Conservation (phyloP, 192 early-diverging fungal genomes). For the Backusella tarrabulga region DNA sequence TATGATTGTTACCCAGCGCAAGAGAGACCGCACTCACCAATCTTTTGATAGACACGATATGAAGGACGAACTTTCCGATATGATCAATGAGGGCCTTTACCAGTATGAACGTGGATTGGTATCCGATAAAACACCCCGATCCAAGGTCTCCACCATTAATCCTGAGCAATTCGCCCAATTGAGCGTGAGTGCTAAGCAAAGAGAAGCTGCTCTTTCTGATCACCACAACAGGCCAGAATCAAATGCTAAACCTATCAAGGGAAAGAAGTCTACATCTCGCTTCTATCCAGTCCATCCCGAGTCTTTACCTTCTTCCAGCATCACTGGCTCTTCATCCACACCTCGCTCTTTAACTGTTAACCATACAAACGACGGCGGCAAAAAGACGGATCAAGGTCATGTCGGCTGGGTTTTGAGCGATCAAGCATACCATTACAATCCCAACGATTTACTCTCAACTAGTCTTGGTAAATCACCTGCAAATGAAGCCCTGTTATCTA, state of each 20-base stretch:
- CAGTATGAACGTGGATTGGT: constrained; percentile 75
- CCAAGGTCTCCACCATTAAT: constrained; percentile 63
- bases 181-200: constrained; percentile 36
- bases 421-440: constrained; percentile 64
- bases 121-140: constrained; percentile 34
- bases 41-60: constrained; percentile 77
- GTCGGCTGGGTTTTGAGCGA: constrained; percentile 78
- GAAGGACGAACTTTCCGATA: constrained; percentile 83
- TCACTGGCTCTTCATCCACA: constrained; percentile 6
- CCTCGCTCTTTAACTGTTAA: constrained; percentile 20
- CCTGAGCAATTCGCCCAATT: constrained; percentile 58
- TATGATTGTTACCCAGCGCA: constrained; percentile 88
- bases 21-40: constrained; percentile 67
- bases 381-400: constrained; percentile 53
- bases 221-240: not conserved
- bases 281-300: constrained; percentile 54
- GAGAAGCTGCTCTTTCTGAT: not conserved
- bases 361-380: not conserved
- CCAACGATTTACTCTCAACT: constrained; percentile 43
- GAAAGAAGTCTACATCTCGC: constrained; percentile 33
- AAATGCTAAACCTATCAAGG: constrained; percentile 16
- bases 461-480: constrained; percentile 42
- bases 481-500: constrained; percentile 35
- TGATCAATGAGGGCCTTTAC: constrained; percentile 94
- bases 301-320: constrained; percentile 18